phyloP scores from a whole-genome alignment of 371 early-diverging fungal genomes.

The Apophysomyces sp. region DNA sequence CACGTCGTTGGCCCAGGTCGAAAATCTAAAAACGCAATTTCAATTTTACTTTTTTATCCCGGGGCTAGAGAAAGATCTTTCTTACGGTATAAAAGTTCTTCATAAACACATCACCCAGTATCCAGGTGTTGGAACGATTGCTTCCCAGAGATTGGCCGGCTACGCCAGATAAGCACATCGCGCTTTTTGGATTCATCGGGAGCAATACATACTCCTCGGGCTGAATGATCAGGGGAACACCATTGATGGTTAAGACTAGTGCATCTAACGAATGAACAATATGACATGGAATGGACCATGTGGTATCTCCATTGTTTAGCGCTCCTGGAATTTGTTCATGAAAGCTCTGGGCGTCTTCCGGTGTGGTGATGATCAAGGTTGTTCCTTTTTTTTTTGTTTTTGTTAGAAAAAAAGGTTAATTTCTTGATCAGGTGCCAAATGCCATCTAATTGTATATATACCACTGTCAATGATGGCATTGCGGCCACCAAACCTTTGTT shows the following conservation, averaged over 20 bases:
- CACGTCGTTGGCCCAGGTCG: slow-evolving; percentile 63
- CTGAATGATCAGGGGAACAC: slow-evolving; percentile 45
- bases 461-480: slow-evolving; percentile 61
- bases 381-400: too few relatives aligned
- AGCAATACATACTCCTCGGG: slow-evolving; percentile 61
- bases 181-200: slow-evolving; percentile 33
- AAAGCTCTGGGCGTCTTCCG: slow-evolving; percentile 63
- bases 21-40: slow-evolving; percentile 36
- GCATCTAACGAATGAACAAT: slow-evolving; percentile 39
- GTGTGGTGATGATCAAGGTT: slow-evolving; percentile 69
- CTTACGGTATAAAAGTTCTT: slow-evolving; percentile 74
- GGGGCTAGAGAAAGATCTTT: not conserved
- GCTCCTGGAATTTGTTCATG: slow-evolving; percentile 64
- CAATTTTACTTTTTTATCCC: not conserved
- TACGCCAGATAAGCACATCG: slow-evolving; percentile 68
- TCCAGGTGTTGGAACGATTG: slow-evolving; percentile 53
- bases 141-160: slow-evolving; percentile 41
- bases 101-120: slow-evolving; percentile 80
- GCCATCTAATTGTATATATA: too few relatives aligned
- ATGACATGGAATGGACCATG: slow-evolving; percentile 55
- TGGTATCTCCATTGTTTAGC: slow-evolving; percentile 55
- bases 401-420: too few relatives aligned
- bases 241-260: slow-evolving; percentile 50
- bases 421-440: too few relatives aligned
- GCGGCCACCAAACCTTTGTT: slow-evolving; percentile 19